Evolutionary conservation across 2,329 filamentous ascomycete genomes (phyloP), one percentile per base, ranked within the genome.

Genomic region (Hymenoscyphus salicellus): DNA sequence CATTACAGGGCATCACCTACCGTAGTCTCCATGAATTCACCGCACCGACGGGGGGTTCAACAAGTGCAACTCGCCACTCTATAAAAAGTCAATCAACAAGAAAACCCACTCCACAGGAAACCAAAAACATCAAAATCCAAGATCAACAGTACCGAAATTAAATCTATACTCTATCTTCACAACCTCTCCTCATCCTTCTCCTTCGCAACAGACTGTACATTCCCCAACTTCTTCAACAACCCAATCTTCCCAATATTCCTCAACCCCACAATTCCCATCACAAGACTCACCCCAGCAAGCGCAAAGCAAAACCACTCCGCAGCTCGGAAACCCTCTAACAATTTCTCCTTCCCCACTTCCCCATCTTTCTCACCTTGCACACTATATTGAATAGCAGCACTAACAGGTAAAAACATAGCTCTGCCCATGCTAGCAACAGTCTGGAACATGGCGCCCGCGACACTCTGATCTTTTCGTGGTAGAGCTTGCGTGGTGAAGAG

Each of bases 401-500:
- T 84, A 36, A 91, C 79, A 0, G 88, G 88, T 0, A 91, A 78
- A 1, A 86, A 84, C n/a, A 91, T 82, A 0, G 88, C 83, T 6
- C 88, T 79, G 0, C 88, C 88, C 36, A 90, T 78, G 71, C 89
- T 87, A 0, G 85, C 85, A 14, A 87, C 83, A 0, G 87, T 83
- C 65, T 90, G 90, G 72, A 91, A 85, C 8, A 90, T 80, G 0
- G 87, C 89, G 0, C 88, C 89, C 0, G 88, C 88, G 0, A 91
- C 75, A 1, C 87, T 86, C 71, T 91, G 88, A 66, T 91, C 87
- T 59, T 86, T 83, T 0, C 79, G 78, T 0, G 87, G 84, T 0
- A 91, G 79, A 0, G 83, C 80, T 66, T 85, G 84, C 0, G 87
- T 88, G 0, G 85, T 88, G 72, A 89, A 90, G 0, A 91, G 80